Conservation (phyloP, 495 filamentous ascomycete species). For the Apodospora peruviana region DNA sequence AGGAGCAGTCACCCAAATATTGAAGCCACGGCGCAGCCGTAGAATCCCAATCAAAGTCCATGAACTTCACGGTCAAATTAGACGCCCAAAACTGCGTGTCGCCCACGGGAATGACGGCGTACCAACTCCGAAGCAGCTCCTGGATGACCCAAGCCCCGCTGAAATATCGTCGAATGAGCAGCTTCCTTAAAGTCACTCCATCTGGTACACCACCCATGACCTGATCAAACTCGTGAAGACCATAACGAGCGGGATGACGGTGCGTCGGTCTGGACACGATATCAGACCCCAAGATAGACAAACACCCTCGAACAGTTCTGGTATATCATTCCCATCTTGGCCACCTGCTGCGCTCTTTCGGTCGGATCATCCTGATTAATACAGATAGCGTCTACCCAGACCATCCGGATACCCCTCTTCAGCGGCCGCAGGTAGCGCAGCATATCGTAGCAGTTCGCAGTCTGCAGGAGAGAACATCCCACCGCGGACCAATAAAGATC, state of each 20-base stretch:
- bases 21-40: neutral
- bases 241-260: neutral
- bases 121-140: neutral
- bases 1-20: neutral
- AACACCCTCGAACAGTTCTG: slow-evolving; percentile 12
- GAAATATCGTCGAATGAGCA: neutral
- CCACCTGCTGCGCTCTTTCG: slow-evolving; percentile 17
- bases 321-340: slow-evolving; percentile 22
- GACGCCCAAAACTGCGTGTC: neutral
- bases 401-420: slow-evolving; percentile 5
- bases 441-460: slow-evolving; percentile 26
- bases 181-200: neutral
- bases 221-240: neutral
- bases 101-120: neutral
- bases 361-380: slow-evolving; percentile 14
- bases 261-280: neutral
- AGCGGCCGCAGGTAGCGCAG: slow-evolving; percentile 15
- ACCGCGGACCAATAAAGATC: slow-evolving; percentile 23
- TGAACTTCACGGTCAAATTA: neutral
- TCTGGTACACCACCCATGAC: no score
- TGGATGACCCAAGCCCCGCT: neutral
- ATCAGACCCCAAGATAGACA: slow-evolving; percentile 17
- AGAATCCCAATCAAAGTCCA: neutral
- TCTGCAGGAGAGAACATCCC: slow-evolving; percentile 25
- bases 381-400: slow-evolving; percentile 20